phyloP scores from a whole-genome alignment of 352 stramenopile species.

The Globisporangium cystogenes region DNA sequence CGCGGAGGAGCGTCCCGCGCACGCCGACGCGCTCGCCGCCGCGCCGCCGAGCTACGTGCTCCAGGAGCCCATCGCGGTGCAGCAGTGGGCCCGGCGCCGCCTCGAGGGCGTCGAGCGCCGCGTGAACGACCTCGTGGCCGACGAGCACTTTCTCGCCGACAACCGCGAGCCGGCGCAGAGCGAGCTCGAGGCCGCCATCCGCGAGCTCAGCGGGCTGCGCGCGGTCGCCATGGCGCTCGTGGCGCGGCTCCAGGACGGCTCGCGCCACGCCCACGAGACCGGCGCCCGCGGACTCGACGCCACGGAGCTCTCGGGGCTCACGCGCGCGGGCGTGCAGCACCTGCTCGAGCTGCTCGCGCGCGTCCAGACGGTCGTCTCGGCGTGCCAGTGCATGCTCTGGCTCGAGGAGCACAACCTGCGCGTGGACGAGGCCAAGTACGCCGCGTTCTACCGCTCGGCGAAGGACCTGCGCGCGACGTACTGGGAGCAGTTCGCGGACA shows the following conservation, averaged over 20 bases:
- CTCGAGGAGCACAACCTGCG: conserved; percentile 47
- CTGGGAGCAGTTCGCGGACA: conserved; percentile 63
- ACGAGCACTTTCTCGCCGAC: conserved; percentile 36
- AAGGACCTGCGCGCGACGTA: conserved; percentile 43
- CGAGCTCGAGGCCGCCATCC: conserved; percentile 40
- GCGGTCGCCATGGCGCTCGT: conserved; percentile 63
- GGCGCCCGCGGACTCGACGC: conserved; percentile 34
- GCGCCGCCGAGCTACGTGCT: conserved; percentile 55
- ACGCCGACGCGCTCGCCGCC: conserved; percentile 1
- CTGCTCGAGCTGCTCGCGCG: conserved; percentile 64
- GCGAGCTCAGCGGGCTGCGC: conserved; percentile 61
- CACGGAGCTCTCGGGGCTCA: conserved; percentile 65
- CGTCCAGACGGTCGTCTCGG: conserved; percentile 45
- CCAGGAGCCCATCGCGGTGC: conserved; percentile 74
- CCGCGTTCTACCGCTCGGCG: conserved; percentile 65
- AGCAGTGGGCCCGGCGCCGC: conserved; percentile 63
- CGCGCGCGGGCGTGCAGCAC: conserved; percentile 53
- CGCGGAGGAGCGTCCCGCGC: conserved; percentile 18
- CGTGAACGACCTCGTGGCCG: conserved; percentile 45
- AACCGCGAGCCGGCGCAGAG: conserved; percentile 18
- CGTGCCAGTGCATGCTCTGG: conserved; percentile 65
- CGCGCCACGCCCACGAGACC: conserved; percentile 34
- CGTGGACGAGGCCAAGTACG: conserved; percentile 40
- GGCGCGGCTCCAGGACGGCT: conserved; percentile 59
- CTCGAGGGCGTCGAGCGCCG: conserved; percentile 48